Evolutionary conservation across 1,139 yeast genomes (phyloP), one percentile per base, ranked within the genome.

Genomic region (Diutina pseudorugosa): DNA sequence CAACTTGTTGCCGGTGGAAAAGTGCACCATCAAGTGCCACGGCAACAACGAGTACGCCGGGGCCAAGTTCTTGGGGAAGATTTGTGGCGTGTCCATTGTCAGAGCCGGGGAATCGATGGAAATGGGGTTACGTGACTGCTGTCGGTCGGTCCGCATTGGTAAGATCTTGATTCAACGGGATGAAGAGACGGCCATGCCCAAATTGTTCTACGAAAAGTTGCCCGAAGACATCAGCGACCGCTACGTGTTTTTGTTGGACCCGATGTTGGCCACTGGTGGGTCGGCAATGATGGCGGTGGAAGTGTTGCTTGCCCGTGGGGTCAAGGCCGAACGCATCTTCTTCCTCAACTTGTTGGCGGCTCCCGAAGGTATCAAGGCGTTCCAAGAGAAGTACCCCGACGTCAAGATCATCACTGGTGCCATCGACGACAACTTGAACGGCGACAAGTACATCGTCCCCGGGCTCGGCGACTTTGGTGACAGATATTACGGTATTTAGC

Each of bases 61-160:
- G n/a, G 84, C 85, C 55, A 75, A 76, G 55, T 91, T 91, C 67
- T 72, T 82, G 63, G 98, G 98, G 50, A 90, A 88, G 69, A 91
- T 93, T 56, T 93, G 98, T 68, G 98, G 98, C 57, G 98, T 93
- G 40, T 88, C 96, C 19, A 93, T 93, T 63, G 95, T 93, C 62
- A 79, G 98, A 64, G 98, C 98, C 7, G 98, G 98, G 58, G 98
- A 93, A 69, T 84, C 95, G 48, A 93, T 93, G 98, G 98, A 93
- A 69, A 95, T 89, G 77, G 98, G 98, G 21, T 75, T 93, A 58
- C 81, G 98, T 65, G 98, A 91, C 70, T 55, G 11, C 70, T 90
- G 98, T 67, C 79, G 98, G 60, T 85, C 95, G 8, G 98, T 93
- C 47, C 79, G 98, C 65, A 87, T 93, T 57, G 98, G 98, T 53